A percentile compares a stretch with the other conserved stretches of the same genome.
Conservation (phyloP, 495 filamentous ascomycete species). For the Tuber magnatum region DNA sequence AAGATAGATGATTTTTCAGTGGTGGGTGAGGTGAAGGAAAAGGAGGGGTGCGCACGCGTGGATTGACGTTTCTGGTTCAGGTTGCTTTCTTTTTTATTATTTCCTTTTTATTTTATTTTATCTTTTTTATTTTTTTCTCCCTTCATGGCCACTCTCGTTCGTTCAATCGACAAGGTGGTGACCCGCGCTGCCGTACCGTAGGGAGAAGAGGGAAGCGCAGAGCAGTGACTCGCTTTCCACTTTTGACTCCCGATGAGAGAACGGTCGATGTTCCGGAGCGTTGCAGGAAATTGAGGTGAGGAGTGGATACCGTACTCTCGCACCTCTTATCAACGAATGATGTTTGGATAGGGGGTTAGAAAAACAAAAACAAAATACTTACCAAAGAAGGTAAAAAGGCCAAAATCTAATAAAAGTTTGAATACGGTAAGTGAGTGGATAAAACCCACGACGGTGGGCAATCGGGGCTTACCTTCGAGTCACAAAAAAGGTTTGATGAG, state of each 20-base stretch:
- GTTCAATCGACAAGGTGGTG: neutral
- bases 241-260: constrained; percentile 2
- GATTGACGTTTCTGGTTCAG: constrained; percentile 39
- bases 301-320: neutral
- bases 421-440: neutral
- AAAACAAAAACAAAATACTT: neutral
- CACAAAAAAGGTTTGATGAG: neutral
- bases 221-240: constrained; percentile 1
- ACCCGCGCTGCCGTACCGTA: neutral
- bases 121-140: neutral
- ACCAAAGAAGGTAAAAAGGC: neutral
- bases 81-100: constrained; percentile 27
- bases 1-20: constrained; percentile 32
- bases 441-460: neutral
- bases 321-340: neutral
- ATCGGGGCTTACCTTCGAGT: neutral
- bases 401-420: neutral
- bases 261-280: constrained; percentile 2
- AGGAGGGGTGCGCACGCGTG: constrained; percentile 36
- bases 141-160: neutral
- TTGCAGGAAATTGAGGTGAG: neutral
- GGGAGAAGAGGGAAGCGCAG: neutral
- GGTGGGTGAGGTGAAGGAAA: constrained; percentile 32
- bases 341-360: neutral
- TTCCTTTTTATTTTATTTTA: neutral